These are phyloP conservation scores for Wallacemonas sp. DNA, from an alignment of 208 protist species.

Conservation along the genomic window DNA sequence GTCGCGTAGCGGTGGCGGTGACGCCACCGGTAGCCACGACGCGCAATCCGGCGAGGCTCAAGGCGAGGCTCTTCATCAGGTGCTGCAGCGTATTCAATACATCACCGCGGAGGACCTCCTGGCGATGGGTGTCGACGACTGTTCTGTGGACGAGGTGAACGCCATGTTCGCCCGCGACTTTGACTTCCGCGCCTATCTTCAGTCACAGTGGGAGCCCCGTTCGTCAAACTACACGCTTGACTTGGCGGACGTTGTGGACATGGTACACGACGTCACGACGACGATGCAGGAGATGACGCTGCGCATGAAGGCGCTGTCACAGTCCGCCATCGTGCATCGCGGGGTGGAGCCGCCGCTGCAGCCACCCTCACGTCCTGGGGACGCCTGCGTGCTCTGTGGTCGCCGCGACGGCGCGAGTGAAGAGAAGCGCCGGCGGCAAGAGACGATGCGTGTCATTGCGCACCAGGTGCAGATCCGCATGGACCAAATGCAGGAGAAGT, in stretches of 20 bases:
- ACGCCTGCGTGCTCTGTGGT: constrained; percentile 72
- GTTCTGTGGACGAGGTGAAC: constrained; percentile 81
- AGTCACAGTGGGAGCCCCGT: constrained; percentile 27
- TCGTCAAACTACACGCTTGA: constrained; percentile 31
- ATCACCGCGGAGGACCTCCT: constrained; percentile 59
- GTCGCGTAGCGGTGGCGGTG: background rate
- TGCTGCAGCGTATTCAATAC: constrained; percentile 18
- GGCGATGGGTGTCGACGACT: constrained; percentile 63
- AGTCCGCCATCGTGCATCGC: constrained; percentile 56
- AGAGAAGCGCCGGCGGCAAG: constrained; percentile 45
- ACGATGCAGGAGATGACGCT: constrained; percentile 70
- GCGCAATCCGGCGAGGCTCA: background rate
- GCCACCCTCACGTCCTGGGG: constrained; percentile 62
- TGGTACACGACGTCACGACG: constrained; percentile 65
- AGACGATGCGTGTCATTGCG: constrained; percentile 62
- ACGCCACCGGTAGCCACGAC: background rate
- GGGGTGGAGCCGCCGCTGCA: constrained; percentile 55
- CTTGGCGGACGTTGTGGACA: constrained; percentile 53
- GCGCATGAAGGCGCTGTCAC: constrained; percentile 57
- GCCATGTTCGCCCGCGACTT: constrained; percentile 65
- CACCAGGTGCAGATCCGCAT: constrained; percentile 70
- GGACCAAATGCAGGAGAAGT: constrained; percentile 64
- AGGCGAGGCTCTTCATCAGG: constrained; percentile 5
- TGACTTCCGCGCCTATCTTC: constrained; percentile 71
- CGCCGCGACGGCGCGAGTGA: constrained; percentile 58